phyloP scores from a whole-genome alignment of 176 grass and related monocot species.

The Hordeum marinum region DNA sequence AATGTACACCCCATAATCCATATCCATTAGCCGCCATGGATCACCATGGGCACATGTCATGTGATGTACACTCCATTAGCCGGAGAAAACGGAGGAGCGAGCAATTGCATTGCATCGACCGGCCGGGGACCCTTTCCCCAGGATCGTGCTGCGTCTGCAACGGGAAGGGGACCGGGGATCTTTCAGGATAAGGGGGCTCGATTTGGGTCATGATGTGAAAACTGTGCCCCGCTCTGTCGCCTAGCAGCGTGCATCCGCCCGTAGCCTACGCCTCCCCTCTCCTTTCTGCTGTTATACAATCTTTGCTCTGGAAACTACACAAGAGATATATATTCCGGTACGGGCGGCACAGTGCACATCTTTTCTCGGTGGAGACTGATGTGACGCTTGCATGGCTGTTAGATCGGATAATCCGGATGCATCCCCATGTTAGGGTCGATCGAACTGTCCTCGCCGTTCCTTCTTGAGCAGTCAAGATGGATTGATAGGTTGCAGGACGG shows the following conservation, averaged over 20 bases:
- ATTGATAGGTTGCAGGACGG: not conserved
- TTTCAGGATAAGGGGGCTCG: conserved; percentile 43
- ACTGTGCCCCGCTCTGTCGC: not conserved
- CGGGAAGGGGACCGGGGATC: conserved; percentile 42
- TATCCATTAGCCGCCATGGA: not conserved
- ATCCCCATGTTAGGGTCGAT: not conserved
- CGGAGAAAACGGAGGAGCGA: not conserved
- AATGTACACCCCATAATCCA: not conserved
- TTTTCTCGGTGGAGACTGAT: not conserved
- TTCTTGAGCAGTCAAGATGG: not conserved
- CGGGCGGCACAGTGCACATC: not conserved
- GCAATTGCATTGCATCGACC: not conserved
- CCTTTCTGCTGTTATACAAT: not conserved
- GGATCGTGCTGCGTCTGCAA: not conserved
- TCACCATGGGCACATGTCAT: not conserved
- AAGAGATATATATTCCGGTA: not conserved
- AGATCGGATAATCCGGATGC: not conserved
- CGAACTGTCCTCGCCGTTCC: not conserved
- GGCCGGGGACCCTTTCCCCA: not conserved
- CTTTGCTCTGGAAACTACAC: not conserved
- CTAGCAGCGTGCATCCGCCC: not conserved
- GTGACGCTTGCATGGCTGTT: not conserved
- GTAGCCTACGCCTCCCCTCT: not conserved
- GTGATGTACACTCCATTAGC: not conserved
- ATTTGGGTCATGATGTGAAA: conserved; percentile 51